Conservation (phyloP, 805 yeast species). For the Brettanomyces sp. region DNA sequence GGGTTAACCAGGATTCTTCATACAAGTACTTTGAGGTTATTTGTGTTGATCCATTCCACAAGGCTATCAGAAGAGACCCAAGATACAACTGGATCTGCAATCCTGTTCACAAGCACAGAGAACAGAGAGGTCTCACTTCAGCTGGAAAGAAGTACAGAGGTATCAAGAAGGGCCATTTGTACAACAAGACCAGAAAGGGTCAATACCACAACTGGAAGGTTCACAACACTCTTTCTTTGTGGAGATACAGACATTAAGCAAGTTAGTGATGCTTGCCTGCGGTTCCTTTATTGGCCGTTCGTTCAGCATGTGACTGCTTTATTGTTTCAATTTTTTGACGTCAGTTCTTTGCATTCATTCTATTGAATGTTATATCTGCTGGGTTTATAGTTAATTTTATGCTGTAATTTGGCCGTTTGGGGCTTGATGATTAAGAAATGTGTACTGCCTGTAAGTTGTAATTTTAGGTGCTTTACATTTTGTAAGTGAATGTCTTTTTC, state of each 20-base stretch:
- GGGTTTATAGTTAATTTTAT: not conserved
- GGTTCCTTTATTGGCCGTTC: not conserved
- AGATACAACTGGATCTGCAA: constrained; percentile 99
- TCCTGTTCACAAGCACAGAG: constrained; percentile 99
- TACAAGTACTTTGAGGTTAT: constrained; percentile 99
- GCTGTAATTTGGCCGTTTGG: constrained; percentile 2
- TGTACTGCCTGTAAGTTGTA: not conserved
- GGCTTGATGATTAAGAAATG: not conserved
- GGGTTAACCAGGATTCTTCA: constrained; percentile 99
- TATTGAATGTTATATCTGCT: not conserved
- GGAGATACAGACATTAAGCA: constrained; percentile 93
- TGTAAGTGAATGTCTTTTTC: too few relatives aligned
- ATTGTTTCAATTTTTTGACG: not conserved
- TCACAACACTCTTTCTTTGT: constrained; percentile 95
- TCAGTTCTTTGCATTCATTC: not conserved
- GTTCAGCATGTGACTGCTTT: not conserved
- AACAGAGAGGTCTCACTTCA: constrained; percentile 96
- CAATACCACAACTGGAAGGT: constrained; percentile 99
- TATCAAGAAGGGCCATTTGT: constrained; percentile 99
- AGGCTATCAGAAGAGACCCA: constrained; percentile 97
- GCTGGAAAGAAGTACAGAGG: constrained; percentile 99
- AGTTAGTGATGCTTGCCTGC: not conserved
- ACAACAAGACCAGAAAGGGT: constrained; percentile 97
- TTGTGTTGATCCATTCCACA: constrained; percentile 94
- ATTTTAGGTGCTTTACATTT: not conserved